phyloP scores from a whole-genome alignment of 192 early-diverging fungal species.

The Chytriomyces sp. region DNA sequence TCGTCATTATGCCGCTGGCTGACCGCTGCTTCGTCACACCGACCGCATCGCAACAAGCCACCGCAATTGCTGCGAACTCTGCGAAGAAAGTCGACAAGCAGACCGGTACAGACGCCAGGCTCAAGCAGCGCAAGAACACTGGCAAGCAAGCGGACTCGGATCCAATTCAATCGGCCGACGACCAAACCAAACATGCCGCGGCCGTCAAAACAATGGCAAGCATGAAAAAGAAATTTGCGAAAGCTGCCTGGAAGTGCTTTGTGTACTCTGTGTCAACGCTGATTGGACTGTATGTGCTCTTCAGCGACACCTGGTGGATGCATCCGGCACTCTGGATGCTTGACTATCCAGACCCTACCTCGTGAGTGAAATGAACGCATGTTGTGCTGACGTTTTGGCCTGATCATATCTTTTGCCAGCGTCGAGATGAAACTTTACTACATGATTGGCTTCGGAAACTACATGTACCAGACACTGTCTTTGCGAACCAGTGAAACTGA shows the following conservation, averaged over 20 bases:
- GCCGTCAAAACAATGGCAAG: slow-evolving; percentile 12
- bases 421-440: slow-evolving; percentile 47
- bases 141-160: neutral
- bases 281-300: slow-evolving; percentile 28
- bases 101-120: neutral
- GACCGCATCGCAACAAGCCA: neutral
- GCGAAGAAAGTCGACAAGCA: too few relatives aligned
- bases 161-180: neutral
- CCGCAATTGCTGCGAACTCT: neutral
- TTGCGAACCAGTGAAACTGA: slow-evolving; percentile 50
- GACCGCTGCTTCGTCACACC: neutral
- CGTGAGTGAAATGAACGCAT: neutral
- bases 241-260: slow-evolving; percentile 32
- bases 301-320: slow-evolving; percentile 28
- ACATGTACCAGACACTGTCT: slow-evolving; percentile 40
- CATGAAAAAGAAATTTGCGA: slow-evolving; percentile 20
- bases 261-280: slow-evolving; percentile 22
- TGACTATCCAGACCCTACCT: slow-evolving; percentile 31
- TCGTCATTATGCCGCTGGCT: slow-evolving; percentile 12
- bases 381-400: neutral
- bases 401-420: neutral
- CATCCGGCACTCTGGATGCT: slow-evolving; percentile 27
- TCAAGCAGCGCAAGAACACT: slow-evolving; percentile 22
- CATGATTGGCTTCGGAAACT: slow-evolving; percentile 46
- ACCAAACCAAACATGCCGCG: neutral